phyloP scores from a whole-genome alignment of 257 asterid species.

The Nicotiana noctiflora region DNA sequence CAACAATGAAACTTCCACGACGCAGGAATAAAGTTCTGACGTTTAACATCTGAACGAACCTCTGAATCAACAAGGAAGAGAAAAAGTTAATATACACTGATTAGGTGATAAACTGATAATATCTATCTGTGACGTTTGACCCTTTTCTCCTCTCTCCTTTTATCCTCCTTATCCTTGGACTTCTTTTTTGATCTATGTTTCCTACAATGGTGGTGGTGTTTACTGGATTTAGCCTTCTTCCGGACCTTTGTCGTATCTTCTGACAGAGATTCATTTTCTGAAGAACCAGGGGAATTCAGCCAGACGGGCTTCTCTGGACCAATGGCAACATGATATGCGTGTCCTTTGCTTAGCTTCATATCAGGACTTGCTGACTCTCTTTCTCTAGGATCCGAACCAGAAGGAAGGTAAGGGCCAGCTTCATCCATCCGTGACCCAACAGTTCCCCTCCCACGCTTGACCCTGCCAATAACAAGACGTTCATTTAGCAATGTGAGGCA shows the following conservation, averaged over 20 bases:
- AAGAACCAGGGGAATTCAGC: constrained; percentile 26
- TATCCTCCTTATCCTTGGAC: constrained; percentile 36
- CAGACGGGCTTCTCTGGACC: constrained; percentile 67
- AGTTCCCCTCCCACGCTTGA: constrained; percentile 90
- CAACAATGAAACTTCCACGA: background rate
- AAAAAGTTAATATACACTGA: background rate
- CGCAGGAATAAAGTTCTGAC: background rate
- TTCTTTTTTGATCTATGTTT: constrained; percentile 59
- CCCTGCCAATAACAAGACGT: constrained; percentile 32
- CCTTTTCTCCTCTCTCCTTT: constrained; percentile 40
- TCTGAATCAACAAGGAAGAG: background rate
- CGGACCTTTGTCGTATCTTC: constrained; percentile 23
- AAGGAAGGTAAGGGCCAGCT: constrained; percentile 76
- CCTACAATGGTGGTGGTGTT: constrained; percentile 32
- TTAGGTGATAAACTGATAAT: background rate
- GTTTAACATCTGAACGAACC: background rate
- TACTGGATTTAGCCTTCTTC: constrained; percentile 23
- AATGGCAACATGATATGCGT: constrained; percentile 23
- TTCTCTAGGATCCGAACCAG: constrained; percentile 28
- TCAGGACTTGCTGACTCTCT: constrained; percentile 14
- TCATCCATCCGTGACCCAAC: constrained; percentile 96
- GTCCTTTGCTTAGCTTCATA: constrained; percentile 22
- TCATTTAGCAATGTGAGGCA: background rate
- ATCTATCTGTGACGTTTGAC: constrained; percentile 29
- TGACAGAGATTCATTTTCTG: constrained; percentile 38